Conservation (phyloP, 2,329 filamentous ascomycete species). For the Pseudogymnoascus sp. region DNA sequence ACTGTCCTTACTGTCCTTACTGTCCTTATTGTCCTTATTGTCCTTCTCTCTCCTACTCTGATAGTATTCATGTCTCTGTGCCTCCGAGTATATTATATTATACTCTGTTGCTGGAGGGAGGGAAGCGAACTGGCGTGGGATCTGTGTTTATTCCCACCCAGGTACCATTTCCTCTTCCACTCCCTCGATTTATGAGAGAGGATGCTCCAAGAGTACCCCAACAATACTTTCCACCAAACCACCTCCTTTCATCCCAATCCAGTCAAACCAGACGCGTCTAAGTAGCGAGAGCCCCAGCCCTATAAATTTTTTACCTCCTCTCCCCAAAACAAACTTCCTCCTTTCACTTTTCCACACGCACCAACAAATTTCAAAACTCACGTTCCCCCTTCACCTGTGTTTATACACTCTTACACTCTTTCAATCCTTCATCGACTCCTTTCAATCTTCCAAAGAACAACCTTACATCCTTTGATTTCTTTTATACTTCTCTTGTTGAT, state of each 20-base stretch:
- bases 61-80: neutral
- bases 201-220: neutral
- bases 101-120: neutral
- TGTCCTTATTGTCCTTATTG: too few relatives aligned
- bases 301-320: neutral
- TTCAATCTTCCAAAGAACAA: neutral
- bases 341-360: neutral
- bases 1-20: neutral
- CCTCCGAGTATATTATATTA: neutral
- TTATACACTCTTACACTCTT: slow-evolving; percentile 4
- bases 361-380: neutral
- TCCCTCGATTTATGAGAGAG: neutral
- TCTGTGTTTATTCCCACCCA: neutral
- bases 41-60: neutral
- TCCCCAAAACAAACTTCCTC: neutral
- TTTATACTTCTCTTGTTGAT: neutral
- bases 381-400: neutral
- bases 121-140: neutral
- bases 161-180: neutral
- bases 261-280: neutral
- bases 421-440: neutral
- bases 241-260: neutral
- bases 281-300: neutral
- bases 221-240: neutral
- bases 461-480: neutral